Conservation (phyloP, 345 rosid genomes). For the Rhodamnia rubescens region DNA sequence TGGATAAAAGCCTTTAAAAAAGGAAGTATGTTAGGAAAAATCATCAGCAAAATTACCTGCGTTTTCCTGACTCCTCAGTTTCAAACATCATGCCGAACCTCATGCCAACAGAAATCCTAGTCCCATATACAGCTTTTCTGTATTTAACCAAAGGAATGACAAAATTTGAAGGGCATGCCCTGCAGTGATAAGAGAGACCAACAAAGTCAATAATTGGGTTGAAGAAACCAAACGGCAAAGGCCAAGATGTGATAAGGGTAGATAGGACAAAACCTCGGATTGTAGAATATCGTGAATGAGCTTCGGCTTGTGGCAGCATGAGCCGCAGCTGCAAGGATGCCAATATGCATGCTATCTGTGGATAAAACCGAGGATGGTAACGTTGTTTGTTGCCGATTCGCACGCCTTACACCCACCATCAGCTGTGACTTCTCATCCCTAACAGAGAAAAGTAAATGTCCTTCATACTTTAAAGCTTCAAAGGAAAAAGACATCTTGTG, state of each 20-base stretch:
- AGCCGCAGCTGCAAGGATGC: conserved; percentile 99
- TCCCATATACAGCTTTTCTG: conserved; percentile 75
- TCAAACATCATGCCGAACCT: conserved; percentile 99
- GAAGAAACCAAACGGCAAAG: neutral
- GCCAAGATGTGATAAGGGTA: neutral
- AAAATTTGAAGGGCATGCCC: conserved; percentile 97
- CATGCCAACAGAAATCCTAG: conserved; percentile 91
- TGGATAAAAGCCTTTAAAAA: neutral
- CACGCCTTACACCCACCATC: conserved; percentile 85
- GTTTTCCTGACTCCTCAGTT: conserved; percentile 91
- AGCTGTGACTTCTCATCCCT: conserved; percentile 96
- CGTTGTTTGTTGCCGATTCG: conserved; percentile 84
- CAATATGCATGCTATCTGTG: conserved; percentile 98
- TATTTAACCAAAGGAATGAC: conserved; percentile 74
- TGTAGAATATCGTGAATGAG: conserved; percentile 86
- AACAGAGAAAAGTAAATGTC: neutral
- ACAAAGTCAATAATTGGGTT: neutral
- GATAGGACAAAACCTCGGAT: conserved; percentile 62
- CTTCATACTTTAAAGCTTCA: neutral
- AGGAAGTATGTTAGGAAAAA: neutral
- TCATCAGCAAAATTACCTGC: conserved; percentile 37
- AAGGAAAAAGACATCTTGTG: neutral
- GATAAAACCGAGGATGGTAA: conserved; percentile 91
- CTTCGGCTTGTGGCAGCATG: conserved; percentile 85
- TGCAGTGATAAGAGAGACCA: conserved; percentile 5